Evolutionary conservation across 352 stramenopile species (phyloP), one percentile per base, ranked within the genome.

Genomic region (Pythium phragmitis): DNA sequence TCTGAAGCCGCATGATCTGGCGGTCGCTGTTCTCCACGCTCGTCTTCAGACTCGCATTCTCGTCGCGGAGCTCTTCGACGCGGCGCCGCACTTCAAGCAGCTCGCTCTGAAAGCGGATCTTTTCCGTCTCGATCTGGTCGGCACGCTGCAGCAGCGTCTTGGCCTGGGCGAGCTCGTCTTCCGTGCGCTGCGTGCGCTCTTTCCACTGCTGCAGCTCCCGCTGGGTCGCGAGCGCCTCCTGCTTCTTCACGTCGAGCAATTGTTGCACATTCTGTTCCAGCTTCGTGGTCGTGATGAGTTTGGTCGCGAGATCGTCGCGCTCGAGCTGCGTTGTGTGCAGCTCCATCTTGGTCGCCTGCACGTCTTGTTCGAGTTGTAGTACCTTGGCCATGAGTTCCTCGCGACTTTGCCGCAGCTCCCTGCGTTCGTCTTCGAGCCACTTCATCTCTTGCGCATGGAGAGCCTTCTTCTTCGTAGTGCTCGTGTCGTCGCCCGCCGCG

Each of bases 381-480:
- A 88, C 59, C 53, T 88, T 77, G 47, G 73, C 21, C 69, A 86
- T 75, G 3, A 88, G 53, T 6, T 82, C 72, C 56, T 92, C 80
- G 52, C 87, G 87, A 11, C 74, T 73, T 3, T 73, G 68, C 12
- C 78, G 72, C 14, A 90, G 68, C 28, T 87, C 72, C 21, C 79
- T 71, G 26, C 81, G 75, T 48, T 91, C 81, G 58, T 91, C 77
- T 47, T 91, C 77, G 3, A 90, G 67, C 81, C 84, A 90, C 60
- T 86, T 89, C 57, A 87, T 83, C 58, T 92, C 78, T 54, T 90
- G 77, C 4, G 72, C 72, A 47, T 85, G 76, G 3, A 82, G 47
- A 4, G 67, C 68, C 37, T 78, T 81, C 12, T 60, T 65, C 28
- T 58, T 52, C 26, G 37, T 30, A 30, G 26, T 70, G 36, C 28